A percentile compares a stretch with the other conserved stretches of the same genome.
Evolutionary conservation across 768 basidiomycete species (phyloP).

Genomic region (Sporobolomyces roseus): DNA sequence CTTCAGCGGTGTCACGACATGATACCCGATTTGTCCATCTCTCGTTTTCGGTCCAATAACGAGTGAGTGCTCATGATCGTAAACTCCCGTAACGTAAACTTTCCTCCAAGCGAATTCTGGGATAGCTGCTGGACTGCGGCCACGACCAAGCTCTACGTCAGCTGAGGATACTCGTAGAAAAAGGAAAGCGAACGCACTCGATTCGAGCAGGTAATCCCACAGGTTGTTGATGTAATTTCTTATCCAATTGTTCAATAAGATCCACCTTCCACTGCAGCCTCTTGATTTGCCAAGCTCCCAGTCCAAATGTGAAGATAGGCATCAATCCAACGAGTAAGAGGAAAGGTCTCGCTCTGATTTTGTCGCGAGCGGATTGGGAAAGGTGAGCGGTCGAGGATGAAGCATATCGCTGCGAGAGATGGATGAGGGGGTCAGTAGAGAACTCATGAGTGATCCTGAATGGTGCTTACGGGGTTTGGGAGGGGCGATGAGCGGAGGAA

Average conservation of each 20-base stretch:
- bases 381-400: slow-evolving; percentile 11
- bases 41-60: slow-evolving; percentile 79
- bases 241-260: slow-evolving; percentile 87
- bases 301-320: slow-evolving; percentile 80
- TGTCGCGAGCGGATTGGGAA: slow-evolving; percentile 29
- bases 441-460: not conserved
- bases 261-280: slow-evolving; percentile 91
- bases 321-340: slow-evolving; percentile 38
- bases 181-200: slow-evolving; percentile 60
- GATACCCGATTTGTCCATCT: slow-evolving; percentile 80
- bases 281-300: slow-evolving; percentile 92
- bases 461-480: not conserved
- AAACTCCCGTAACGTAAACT: slow-evolving; percentile 70
- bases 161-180: slow-evolving; percentile 15
- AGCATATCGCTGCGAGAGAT: slow-evolving; percentile 17
- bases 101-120: slow-evolving; percentile 87
- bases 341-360: slow-evolving; percentile 33
- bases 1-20: slow-evolving; percentile 79
- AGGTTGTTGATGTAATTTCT: slow-evolving; percentile 75
- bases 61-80: slow-evolving; percentile 74
- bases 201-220: slow-evolving; percentile 74
- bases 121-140: slow-evolving; percentile 62
- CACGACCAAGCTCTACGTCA: not conserved
- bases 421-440: not conserved
- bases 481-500: slow-evolving; percentile 6